Base-by-base conservation (phyloP, 2,329 filamentous ascomycete genomes). In the Rachicladosporium sp. region DNA sequence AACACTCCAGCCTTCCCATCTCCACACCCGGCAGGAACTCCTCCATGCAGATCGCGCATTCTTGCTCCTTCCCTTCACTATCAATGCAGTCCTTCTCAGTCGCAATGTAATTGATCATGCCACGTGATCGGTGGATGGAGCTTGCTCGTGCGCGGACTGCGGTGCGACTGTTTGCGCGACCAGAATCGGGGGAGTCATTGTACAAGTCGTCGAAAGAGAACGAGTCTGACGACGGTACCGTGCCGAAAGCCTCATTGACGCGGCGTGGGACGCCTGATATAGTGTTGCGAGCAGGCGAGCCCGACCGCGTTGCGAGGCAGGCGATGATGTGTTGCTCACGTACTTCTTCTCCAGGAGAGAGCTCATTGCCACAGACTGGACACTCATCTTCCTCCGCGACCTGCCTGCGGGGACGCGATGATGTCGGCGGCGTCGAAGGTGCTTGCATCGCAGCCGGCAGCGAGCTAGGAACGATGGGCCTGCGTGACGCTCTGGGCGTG, bases 301-400 rank as follows among this genome's bases (percentile, higher is more conserved):
- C 35, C 32, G 55, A 53, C 15, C 51, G 50, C 9, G 48, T 44
- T 10, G 47, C 44, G 36, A 59, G 54, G 45, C 58, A 58, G 29
- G 50, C 40, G 35, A 55, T 53, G 10, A 72, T 61, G 42, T 71
- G 69, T 10, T 55, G 52, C 44, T 66, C 64, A 19, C 68, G 58
- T 3, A 55, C 53, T 1, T 49, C 44, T 13, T 67, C 63, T 10
- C 63, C 63, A 2, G 74, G 70, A 1, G 82, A 81, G 3, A 87
- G 67, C 59, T 86, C 80, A 30, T 67, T 62, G 52, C 83, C 81
- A 50, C 83, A 89, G 33, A 88, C 73, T 1, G 82, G 82, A 45
- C 83, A 89, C 51, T 85, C 80, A 54, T 88, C 82, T 53, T 87
- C 82, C 55, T 88, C 83, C 2, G 57, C 49, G 9, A 68, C 56